Base-by-base conservation (phyloP, 192 early-diverging fungal genomes). In the Pecoramyces ruminantium region DNA sequence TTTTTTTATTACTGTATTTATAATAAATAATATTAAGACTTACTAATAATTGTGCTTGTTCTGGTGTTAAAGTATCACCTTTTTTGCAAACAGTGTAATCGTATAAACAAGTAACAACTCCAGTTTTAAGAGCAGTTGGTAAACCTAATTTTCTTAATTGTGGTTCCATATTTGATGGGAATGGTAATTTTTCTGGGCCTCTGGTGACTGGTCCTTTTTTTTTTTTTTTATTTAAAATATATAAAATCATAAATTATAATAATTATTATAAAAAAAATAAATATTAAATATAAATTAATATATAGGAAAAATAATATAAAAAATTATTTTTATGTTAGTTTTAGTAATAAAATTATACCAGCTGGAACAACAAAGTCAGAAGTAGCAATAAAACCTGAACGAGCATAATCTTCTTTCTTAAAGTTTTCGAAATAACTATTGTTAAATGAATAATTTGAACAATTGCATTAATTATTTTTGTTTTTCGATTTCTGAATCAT, bases 91-190 rank as follows among this genome's bases (percentile, higher is more conserved):
- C 90, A 29, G 92, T 92, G 86, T 94, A 94, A 78, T 94, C 92
- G 30, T 85, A 85, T 79, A 88, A 85, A 30, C 96, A 84, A 27
- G 91, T 92, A 40, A 97, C 93, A 40, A 86, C 83, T 80, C 94
- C 94, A 81, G 90, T 89, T 81, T 89, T 90, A 51, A 95, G 87
- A 51, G 83, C 78, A 2, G 95, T 97, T 12, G 96, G 95, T 94
- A 98, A 94, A 29, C 96, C 96, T 79, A 98, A 88, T 78, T 84
- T 88, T 79, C 97, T 87, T 86, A 98, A 85, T 83, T 95, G 92
- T 42, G 95, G 92, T 84, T 98, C 96, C 94, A 98, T 95, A 86
- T 93, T 97, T 85, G 94, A 92, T 13, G 96, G 96, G 84, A 97
- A 91, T 42, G 91, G 78, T 83, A 93, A 91, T 79, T 87, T 84